Evolutionary conservation across 2,329 filamentous ascomycete genomes (phyloP).

Genomic region (Rhynchosporium graminicola): DNA sequence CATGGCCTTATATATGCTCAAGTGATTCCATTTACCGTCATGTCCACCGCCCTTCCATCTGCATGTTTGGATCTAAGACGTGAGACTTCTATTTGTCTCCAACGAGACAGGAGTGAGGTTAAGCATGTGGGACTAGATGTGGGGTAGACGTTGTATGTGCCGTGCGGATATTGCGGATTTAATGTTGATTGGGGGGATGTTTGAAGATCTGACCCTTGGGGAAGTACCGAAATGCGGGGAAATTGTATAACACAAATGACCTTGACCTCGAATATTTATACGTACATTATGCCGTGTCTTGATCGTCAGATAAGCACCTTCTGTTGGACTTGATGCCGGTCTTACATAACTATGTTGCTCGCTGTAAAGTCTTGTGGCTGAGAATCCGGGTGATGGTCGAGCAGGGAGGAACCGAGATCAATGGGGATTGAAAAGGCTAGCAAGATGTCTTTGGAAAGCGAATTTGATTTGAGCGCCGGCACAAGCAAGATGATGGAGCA

Average conservation of each 20-base stretch:
- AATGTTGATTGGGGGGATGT: too few species aligned
- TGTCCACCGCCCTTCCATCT: too few species aligned
- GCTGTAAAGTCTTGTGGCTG: conserved; percentile 25
- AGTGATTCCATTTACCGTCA: too few species aligned
- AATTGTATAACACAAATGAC: conserved; percentile 40
- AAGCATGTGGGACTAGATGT: conserved; percentile 18
- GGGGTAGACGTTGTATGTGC: conserved; percentile 2
- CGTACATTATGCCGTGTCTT: too few species aligned
- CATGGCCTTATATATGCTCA: conserved; percentile 4
- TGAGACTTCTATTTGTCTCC: neutral
- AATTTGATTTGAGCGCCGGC: neutral
- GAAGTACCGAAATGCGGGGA: conserved; percentile 6
- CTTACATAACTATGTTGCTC: too few species aligned
- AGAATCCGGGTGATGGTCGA: conserved; percentile 33
- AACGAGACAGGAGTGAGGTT: neutral
- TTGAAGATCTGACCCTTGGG: neutral
- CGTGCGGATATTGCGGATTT: conserved; percentile 12
- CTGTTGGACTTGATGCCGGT: too few species aligned
- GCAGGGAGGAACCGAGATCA: conserved; percentile 39
- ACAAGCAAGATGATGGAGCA: neutral
- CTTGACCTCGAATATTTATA: conserved; percentile 47
- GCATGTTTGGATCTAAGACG: too few species aligned
- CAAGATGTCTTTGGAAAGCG: conserved; percentile 35
- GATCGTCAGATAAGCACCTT: too few species aligned
- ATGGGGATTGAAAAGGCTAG: conserved; percentile 38